Percentiles rank a stretch among this genome's conserved stretches.
phyloP scores from a whole-genome alignment of 169 alveolate genomes.

The Amoebophrya sp. region DNA sequence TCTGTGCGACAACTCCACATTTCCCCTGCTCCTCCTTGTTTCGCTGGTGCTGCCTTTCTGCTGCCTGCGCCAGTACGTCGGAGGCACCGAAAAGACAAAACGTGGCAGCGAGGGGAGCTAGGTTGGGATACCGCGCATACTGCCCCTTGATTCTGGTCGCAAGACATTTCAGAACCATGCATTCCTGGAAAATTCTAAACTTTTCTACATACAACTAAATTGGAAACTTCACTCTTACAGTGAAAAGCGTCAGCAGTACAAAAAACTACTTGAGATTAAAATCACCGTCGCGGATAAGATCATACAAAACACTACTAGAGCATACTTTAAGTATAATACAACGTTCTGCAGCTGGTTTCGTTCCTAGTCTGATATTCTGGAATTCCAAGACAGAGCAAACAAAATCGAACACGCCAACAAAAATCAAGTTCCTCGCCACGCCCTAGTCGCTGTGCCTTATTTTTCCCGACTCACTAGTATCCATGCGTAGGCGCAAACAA shows the following conservation, averaged over 20 bases:
- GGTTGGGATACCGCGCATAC: neutral
- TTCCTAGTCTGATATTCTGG: too few relatives aligned
- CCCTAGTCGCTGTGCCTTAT: too few relatives aligned
- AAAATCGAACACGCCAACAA: too few relatives aligned
- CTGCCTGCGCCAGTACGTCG: slow-evolving; percentile 3
- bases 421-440: too few relatives aligned
- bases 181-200: neutral
- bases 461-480: too few relatives aligned
- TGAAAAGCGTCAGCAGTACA: neutral
- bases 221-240: neutral
- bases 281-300: neutral
- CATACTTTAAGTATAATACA: too few relatives aligned
- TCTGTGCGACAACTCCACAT: too few relatives aligned
- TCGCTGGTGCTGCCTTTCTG: neutral
- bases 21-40: neutral
- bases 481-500: too few relatives aligned
- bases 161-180: neutral
- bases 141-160: neutral
- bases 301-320: neutral
- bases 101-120: neutral
- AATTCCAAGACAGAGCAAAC: too few relatives aligned
- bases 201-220: too few relatives aligned
- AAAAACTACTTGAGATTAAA: neutral
- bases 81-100: neutral
- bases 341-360: too few relatives aligned